A percentile compares a stretch with the other conserved stretches of the same genome.
Evolutionary conservation across 2,329 filamentous ascomycete species (phyloP).

Genomic region (Neopestalotiopsis clavispora): DNA sequence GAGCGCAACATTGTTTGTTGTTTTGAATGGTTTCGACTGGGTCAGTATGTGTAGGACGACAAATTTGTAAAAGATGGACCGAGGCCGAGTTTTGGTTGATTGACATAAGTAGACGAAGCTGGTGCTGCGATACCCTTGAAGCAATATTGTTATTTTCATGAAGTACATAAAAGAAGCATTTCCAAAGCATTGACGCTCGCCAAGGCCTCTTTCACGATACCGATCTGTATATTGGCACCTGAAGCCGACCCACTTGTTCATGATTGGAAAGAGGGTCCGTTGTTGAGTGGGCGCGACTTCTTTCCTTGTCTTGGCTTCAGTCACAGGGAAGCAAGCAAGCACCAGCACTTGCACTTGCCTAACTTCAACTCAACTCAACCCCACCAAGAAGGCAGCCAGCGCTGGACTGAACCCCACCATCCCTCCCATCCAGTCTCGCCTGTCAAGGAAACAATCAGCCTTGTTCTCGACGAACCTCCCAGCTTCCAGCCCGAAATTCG

Average conservation of each 20-base stretch:
- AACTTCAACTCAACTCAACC: background rate
- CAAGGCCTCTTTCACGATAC: background rate
- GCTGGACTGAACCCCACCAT: background rate
- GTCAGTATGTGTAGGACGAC: background rate
- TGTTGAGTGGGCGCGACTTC: no score
- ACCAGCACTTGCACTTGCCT: background rate
- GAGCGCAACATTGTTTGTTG: background rate
- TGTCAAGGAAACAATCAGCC: background rate
- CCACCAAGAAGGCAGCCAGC: background rate
- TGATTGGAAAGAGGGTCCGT: no score
- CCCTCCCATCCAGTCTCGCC: background rate
- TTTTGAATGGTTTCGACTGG: background rate
- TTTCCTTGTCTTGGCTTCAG: no score
- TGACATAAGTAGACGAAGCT: conserved; percentile 3
- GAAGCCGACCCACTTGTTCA: no score
- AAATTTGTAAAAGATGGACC: background rate
- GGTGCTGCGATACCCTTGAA: background rate
- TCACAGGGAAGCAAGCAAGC: no score
- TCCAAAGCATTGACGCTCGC: background rate
- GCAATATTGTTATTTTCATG: background rate
- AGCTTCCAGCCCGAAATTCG: background rate
- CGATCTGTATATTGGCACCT: no score
- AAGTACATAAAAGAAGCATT: no score
- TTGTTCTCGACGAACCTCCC: background rate
- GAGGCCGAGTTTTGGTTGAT: background rate